Base-by-base conservation (phyloP, 805 yeast species). In the Candida chilensis region DNA sequence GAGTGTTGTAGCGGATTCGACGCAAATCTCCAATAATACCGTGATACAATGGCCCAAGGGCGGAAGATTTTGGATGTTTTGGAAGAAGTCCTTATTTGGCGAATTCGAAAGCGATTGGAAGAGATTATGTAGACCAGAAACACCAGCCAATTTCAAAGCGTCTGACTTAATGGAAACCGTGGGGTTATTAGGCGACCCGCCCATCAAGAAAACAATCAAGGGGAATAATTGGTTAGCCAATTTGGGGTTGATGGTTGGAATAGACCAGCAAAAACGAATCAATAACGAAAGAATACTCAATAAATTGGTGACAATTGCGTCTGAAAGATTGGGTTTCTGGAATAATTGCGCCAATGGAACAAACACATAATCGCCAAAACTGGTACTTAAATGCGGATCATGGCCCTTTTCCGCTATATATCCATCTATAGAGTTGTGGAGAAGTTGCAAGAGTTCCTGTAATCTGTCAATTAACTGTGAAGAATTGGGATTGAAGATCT, bases 341-440 rank as follows among this genome's bases (percentile, higher is more conserved):
- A 79, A 48, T 6, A 79, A 44, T 32, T 67, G 65, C 1, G 74
- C 64, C 3, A 79, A 41, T 0, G 87, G 86, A 9, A 74, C 64
- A 47, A 75, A 76, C 1, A 78, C 60, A 35, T 77, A 76, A 36
- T 78, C 82, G 0, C 80, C 80, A 13, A 77, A 42, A 16, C 55
- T 57, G 1, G 56, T 37, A 0, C 72, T 54, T 7, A 22, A 7
- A 8, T 22, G 25, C 7, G 25, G 25, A 22, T 7, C 6, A n/a
- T 15, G n/a, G 13, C 25, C 13, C n/a, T n/a, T n/a, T n/a, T n/a
- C n/a, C n/a, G n/a, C n/a, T n/a, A n/a, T n/a, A n/a, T n/a, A n/a
- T n/a, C n/a, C n/a, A n/a, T n/a, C n/a, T n/a, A n/a, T n/a, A n/a
- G n/a, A n/a, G n/a, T n/a, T n/a, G n/a, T n/a, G n/a, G n/a, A n/a